These are phyloP conservation scores for Apiospora hydei DNA, from an alignment of 2,329 filamentous ascomycete genomes.

Conservation along the genomic window DNA sequence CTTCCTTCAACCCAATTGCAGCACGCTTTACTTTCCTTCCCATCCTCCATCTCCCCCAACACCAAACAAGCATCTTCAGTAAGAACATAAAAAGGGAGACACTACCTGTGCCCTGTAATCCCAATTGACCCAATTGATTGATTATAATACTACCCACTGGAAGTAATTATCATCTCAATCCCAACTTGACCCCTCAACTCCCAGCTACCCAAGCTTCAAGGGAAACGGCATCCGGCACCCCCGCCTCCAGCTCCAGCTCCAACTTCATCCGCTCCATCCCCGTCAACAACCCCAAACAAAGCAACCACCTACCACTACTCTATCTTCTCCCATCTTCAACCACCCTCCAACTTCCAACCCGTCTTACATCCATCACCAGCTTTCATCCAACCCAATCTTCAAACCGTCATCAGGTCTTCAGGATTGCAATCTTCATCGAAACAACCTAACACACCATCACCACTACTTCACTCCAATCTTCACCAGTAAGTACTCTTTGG, in stretches of 20 bases:
- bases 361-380: constrained; percentile 6
- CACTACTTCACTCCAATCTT: not conserved
- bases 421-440: not conserved
- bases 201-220: constrained; percentile 1
- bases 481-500: constrained; percentile 23
- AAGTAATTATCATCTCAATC: not conserved
- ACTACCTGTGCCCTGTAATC: not conserved
- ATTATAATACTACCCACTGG: not conserved
- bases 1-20: not conserved
- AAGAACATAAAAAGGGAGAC: not conserved
- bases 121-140: not conserved
- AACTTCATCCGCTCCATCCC: constrained; percentile 15
- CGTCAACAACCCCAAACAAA: constrained; percentile 22
- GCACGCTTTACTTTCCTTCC: not conserved
- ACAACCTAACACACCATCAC: not conserved
- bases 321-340: not conserved
- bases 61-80: not conserved
- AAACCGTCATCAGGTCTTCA: not conserved
- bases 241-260: constrained; percentile 16
- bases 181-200: not conserved
- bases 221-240: constrained; percentile 18
- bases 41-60: not conserved
- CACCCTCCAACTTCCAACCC: constrained; percentile 5
- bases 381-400: not conserved
- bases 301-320: constrained; percentile 1